Conservation (phyloP, 2,329 filamentous ascomycete genomes). For the Arthroderma sp. region DNA sequence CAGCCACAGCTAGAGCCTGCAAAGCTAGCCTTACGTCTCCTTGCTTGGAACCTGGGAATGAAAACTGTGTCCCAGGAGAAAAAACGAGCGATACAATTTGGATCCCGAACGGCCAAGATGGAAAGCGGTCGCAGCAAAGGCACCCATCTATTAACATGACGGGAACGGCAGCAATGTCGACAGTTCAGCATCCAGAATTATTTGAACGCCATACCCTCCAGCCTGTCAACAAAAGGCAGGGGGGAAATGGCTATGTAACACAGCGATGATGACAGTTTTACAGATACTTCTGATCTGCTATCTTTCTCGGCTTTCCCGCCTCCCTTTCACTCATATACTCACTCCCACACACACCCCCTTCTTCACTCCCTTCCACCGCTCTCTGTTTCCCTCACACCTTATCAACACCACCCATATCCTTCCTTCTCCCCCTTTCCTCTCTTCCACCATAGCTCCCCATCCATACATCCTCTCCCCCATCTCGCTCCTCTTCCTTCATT, state of each 20-base stretch:
- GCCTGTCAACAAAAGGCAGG: background rate
- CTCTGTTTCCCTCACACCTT: background rate
- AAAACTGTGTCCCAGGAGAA: conserved; percentile 63
- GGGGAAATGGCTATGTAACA: background rate
- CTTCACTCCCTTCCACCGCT: background rate
- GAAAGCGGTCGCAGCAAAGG: conserved; percentile 53
- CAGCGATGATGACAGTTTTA: conserved; percentile 9
- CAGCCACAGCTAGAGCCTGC: conserved; percentile 49
- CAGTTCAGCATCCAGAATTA: background rate
- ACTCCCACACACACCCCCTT: background rate
- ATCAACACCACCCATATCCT: background rate
- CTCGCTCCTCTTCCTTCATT: no score
- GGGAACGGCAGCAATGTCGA: background rate
- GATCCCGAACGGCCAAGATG: conserved; percentile 72
- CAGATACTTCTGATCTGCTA: conserved; percentile 10
- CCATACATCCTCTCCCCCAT: no score
- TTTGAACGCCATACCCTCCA: background rate
- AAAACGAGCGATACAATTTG: conserved; percentile 85
- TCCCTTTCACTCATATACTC: background rate
- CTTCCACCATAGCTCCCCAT: background rate
- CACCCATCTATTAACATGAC: conserved; percentile 38
- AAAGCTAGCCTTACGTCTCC: conserved; percentile 65
- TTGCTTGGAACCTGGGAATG: conserved; percentile 66
- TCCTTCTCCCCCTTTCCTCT: background rate
- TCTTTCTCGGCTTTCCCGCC: background rate